Evolutionary conservation across 2,329 filamentous ascomycete genomes (phyloP), one percentile per base, ranked within the genome.

Genomic region (Xylaria sp.): DNA sequence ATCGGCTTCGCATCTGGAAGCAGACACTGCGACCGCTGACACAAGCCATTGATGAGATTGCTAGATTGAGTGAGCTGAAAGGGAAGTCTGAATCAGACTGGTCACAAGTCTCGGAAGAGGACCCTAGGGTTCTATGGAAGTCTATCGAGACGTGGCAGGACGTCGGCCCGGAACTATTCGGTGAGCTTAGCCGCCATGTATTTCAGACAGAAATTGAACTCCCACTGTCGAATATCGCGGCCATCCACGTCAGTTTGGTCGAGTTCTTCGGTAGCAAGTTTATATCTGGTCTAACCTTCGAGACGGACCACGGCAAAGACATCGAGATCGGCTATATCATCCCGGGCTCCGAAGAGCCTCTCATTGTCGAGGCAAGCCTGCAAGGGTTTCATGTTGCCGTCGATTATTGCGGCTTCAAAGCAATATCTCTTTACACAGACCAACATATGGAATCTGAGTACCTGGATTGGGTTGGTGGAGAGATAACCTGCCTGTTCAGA

Each of bases 1-100:
- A 76, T 53, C 65, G 75, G 12, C 60, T 71, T 32, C 69, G 75
- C 5, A 74, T 76, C 10, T 75, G 74, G 75, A 65, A 69, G 9
- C 68, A 74, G 69, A 75, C 75, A 1, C 55, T 75, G 0, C 48
- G 60, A 27, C 74, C 74, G 16, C 65, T 76, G 23, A 60, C 58
- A 0, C 50, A 63, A 3, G 73, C 75, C 21, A 69, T 74, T 40
- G 62, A 67, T 3, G 18, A 64, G n/a, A 54, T 76, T 29, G 25
- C 55, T 21, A 60, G 37, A n/a, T 44, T 72, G 51, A 72, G 71
- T 23, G 51, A 48, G 16, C 57, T 75, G 27, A 66, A 54, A 40
- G 74, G 74, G 2, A 55, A 59, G 2, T 58, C 63, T 9, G n/a
- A 58, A 3, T 57, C 63, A n/a, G 23, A 62, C 23, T 70, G 65